These are phyloP conservation scores for Reutealis trisperma DNA, from an alignment of 345 rosid species.

Conservation along the genomic window DNA sequence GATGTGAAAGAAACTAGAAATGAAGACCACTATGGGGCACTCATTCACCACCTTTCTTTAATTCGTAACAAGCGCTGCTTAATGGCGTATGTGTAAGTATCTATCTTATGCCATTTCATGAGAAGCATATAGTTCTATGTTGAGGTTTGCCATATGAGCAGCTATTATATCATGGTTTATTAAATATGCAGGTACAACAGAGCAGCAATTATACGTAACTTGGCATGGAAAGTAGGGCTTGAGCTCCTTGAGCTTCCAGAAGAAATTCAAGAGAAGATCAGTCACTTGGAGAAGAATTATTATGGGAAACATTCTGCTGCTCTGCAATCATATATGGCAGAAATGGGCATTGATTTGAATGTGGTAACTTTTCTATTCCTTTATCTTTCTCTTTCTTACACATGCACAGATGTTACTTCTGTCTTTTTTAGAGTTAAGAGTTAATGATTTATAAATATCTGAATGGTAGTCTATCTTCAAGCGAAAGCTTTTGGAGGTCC, in stretches of 20 bases:
- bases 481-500: neutral
- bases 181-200: slow-evolving; percentile 64
- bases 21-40: slow-evolving; percentile 86
- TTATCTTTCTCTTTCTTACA: neutral
- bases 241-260: slow-evolving; percentile 69
- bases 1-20: slow-evolving; percentile 77
- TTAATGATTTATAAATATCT: neutral
- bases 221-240: slow-evolving; percentile 75
- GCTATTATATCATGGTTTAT: neutral
- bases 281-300: slow-evolving; percentile 62
- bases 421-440: neutral
- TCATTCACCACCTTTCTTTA: slow-evolving; percentile 82
- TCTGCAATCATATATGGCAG: slow-evolving; percentile 69
- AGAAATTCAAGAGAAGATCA: slow-evolving; percentile 75
- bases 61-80: slow-evolving; percentile 89
- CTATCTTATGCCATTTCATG: slow-evolving; percentile 8
- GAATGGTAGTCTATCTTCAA: too few species aligned
- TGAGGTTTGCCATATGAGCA: neutral
- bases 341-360: slow-evolving; percentile 69
- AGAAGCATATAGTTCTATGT: slow-evolving; percentile 6
- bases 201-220: slow-evolving; percentile 69
- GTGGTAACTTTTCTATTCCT: slow-evolving; percentile 51
- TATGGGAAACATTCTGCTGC: slow-evolving; percentile 65
- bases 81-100: slow-evolving; percentile 80
- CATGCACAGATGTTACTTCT: neutral